Evolutionary conservation across 2,329 filamentous ascomycete species (phyloP), one percentile per base, ranked within the genome.

Genomic region (Hypoxylon sp.): DNA sequence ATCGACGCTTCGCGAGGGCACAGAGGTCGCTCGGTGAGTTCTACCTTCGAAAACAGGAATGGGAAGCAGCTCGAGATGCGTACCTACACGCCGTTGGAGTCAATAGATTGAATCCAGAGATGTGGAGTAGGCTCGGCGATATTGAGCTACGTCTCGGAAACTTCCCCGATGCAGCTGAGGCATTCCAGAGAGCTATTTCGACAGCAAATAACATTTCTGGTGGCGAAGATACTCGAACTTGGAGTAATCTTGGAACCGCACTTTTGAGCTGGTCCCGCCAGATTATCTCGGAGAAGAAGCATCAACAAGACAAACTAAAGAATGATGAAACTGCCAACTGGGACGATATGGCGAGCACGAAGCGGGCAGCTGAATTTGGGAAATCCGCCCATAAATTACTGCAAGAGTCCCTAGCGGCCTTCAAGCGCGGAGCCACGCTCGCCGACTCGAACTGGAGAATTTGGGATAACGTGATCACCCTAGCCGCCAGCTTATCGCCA

Each of bases 381-480:
- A 86, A 90, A 67, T 87, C 88, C 0, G 83, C 88, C 34, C 41
- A 70, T 4, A 84, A 84, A 50, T 83, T 92, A 56, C 85, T 94
- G 1, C 82, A 85, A 0, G 93, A 97, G 75, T 90, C 96, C 0
- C 86, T 99, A 0, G 83, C 87, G 5, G 95, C 96, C 0, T 93
- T 97, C 78, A 96, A 97, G 76, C 91, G 92, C 68, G 96, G 94
- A 8, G 93, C 94, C 0, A 86, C 87, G 3, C 87, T 97, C 23
- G 93, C 96, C 53, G 87, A 93, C 78, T 90, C 94, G 72, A 95
- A 95, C 80, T 92, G 91, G 86, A 90, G 93, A 71, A 97, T 99
- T 77, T 98, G 95, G 95, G 93, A 97, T 76, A 99, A 99, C 74
- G 91, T 98, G 14, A 87, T 99, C 61, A 96, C 94, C 0, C 90